Evolutionary conservation across 306 rosid species (phyloP).

Genomic region (Pachyrhizus erosus): DNA sequence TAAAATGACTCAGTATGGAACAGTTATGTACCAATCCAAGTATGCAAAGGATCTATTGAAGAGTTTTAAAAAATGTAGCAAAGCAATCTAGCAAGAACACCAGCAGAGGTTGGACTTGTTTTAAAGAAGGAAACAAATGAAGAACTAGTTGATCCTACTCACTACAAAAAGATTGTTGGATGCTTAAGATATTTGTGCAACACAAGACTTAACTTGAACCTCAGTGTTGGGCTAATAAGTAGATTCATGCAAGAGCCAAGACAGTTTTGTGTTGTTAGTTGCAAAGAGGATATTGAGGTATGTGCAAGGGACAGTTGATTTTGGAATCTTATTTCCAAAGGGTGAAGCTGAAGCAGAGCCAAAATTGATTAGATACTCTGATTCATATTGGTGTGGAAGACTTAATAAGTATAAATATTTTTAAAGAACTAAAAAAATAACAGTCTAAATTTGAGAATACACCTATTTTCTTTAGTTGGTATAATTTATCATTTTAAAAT

Average conservation of each 20-base stretch:
- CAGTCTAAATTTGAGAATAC: no score
- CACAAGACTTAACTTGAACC: background rate
- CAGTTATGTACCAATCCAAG: no score
- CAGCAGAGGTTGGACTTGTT: background rate
- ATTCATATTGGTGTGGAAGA: background rate
- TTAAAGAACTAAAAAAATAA: no score
- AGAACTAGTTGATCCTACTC: background rate
- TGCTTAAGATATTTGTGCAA: background rate
- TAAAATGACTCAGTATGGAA: no score
- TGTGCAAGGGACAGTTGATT: background rate
- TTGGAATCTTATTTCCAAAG: no score
- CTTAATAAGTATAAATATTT: no score
- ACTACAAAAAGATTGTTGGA: no score
- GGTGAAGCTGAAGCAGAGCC: background rate
- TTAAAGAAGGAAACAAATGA: background rate
- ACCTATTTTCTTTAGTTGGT: no score
- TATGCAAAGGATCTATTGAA: background rate
- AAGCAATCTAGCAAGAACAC: background rate
- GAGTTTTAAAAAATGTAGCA: background rate
- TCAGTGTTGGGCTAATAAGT: background rate
- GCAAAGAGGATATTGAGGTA: background rate
- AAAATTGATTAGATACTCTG: background rate
- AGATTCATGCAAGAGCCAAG: background rate
- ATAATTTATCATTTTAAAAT: no score
- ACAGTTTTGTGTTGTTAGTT: background rate